phyloP scores from a whole-genome alignment of 768 basidiomycete genomes.

The Gloeostereum incarnatum region DNA sequence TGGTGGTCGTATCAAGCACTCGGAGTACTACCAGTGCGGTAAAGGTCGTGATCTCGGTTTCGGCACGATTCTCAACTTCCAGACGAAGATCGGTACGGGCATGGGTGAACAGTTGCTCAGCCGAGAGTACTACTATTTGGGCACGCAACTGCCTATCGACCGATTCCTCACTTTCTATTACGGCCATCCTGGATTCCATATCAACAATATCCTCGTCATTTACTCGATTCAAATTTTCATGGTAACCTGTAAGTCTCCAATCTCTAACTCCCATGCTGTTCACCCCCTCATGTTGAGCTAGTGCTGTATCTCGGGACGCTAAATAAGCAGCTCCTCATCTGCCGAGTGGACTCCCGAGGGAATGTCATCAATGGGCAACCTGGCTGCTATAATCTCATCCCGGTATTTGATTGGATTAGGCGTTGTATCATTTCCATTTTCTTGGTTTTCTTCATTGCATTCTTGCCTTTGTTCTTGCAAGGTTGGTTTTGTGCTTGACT shows the following conservation, averaged over 20 bases:
- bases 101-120: conserved; percentile 99
- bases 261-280: conserved; percentile 3
- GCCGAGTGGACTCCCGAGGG: conserved; percentile 72
- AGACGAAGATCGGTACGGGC: conserved; percentile 99
- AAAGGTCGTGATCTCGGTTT: conserved; percentile 99
- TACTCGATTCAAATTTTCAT: conserved; percentile 98
- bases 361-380: conserved; percentile 78
- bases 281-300: conserved; percentile 18
- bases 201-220: conserved; percentile 99
- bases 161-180: conserved; percentile 99
- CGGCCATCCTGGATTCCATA: conserved; percentile 98
- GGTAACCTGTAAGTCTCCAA: conserved; percentile 65
- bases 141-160: conserved; percentile 95
- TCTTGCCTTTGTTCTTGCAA: conserved; percentile 93
- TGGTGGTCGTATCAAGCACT: conserved; percentile 98
- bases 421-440: conserved; percentile 96
- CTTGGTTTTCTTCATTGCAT: conserved; percentile 97
- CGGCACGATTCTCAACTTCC: conserved; percentile 98
- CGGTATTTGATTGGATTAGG: conserved; percentile 97
- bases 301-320: conserved; percentile 94
- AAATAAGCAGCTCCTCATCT: conserved; percentile 88
- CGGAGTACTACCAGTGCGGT: conserved; percentile 99
- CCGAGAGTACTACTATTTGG: conserved; percentile 98
- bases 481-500: conserved; percentile 38
- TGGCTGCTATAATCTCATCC: conserved; percentile 93